Conservation (phyloP, 352 stramenopile species). For the Phytophthora sp. region DNA sequence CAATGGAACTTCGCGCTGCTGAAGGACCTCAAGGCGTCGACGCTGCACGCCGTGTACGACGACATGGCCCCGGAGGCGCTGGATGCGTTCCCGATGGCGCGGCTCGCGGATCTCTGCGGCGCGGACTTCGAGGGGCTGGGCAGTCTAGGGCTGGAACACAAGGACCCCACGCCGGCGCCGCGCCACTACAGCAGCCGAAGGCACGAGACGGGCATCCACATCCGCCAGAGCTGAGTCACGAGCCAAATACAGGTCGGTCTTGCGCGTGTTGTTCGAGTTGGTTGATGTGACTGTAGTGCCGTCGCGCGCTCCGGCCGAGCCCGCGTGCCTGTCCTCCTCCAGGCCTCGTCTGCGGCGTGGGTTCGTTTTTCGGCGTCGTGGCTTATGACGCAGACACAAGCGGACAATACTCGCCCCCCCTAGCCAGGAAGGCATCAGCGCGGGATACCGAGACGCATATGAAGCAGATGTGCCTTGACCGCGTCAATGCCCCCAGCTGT, state of each 20-base stretch:
- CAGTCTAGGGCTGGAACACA: slow-evolving; percentile 77
- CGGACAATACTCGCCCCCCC: slow-evolving; percentile 12
- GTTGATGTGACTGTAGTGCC: slow-evolving; percentile 4
- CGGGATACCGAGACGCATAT: not conserved
- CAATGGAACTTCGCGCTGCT: slow-evolving; percentile 80
- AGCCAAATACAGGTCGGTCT: slow-evolving; percentile 12
- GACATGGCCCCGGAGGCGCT: slow-evolving; percentile 66
- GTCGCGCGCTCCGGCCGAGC: slow-evolving; percentile 10
- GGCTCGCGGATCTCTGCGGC: slow-evolving; percentile 66
- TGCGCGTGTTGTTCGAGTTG: slow-evolving; percentile 8
- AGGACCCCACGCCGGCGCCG: slow-evolving; percentile 49
- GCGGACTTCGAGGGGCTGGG: slow-evolving; percentile 56
- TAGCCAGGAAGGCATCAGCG: not conserved
- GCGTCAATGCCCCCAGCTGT: slow-evolving; percentile 11
- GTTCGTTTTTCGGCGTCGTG: slow-evolving; percentile 1
- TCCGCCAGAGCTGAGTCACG: slow-evolving; percentile 63
- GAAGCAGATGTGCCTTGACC: slow-evolving; percentile 4
- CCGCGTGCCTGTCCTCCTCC: slow-evolving; percentile 8
- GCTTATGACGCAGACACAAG: slow-evolving; percentile 1
- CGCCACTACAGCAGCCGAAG: slow-evolving; percentile 49
- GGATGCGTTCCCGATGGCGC: slow-evolving; percentile 61
- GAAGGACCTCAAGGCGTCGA: slow-evolving; percentile 78
- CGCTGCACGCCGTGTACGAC: slow-evolving; percentile 55
- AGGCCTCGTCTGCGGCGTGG: slow-evolving; percentile 26
- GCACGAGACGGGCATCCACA: slow-evolving; percentile 87